Evolutionary conservation across 805 yeast species (phyloP).

Genomic region (Blastobotrys robertii): DNA sequence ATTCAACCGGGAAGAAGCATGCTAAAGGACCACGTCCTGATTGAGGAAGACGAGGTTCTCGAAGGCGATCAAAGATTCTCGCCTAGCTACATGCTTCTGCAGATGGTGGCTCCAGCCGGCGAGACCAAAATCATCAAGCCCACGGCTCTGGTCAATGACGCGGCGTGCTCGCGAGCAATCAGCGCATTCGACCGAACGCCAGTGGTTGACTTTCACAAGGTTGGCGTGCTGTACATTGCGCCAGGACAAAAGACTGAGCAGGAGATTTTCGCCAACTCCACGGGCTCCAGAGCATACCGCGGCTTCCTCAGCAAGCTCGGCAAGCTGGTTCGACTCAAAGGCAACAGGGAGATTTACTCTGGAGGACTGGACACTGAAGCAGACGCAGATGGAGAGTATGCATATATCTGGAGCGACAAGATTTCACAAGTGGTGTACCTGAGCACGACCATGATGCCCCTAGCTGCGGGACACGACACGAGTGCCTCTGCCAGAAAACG

Average conservation of each 20-base stretch:
- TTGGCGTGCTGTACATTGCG: conserved; percentile 69
- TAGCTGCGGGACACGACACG: conserved; percentile 31
- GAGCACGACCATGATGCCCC: conserved; percentile 75
- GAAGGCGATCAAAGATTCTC: conserved; percentile 17
- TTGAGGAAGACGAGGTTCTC: neutral
- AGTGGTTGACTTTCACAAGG: conserved; percentile 64
- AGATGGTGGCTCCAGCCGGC: conserved; percentile 38
- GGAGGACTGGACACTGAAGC: conserved; percentile 73
- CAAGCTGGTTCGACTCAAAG: conserved; percentile 44
- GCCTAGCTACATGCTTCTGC: conserved; percentile 44
- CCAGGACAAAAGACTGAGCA: conserved; percentile 53
- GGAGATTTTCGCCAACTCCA: conserved; percentile 52
- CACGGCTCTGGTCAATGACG: conserved; percentile 41
- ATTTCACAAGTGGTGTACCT: conserved; percentile 67
- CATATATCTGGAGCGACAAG: conserved; percentile 63
- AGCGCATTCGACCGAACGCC: conserved; percentile 65
- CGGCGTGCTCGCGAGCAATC: conserved; percentile 42
- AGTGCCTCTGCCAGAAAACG: conserved; percentile 52
- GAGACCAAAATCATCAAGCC: conserved; percentile 32
- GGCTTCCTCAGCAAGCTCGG: conserved; percentile 54
- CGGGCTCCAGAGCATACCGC: conserved; percentile 57
- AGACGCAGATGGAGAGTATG: conserved; percentile 66
- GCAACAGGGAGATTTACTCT: conserved; percentile 44
- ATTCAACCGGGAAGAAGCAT: conserved; percentile 23
- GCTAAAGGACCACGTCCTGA: conserved; percentile 4